Percentiles rank a stretch among this genome's conserved stretches.
These are phyloP conservation scores for Puccinia triticina DNA, from an alignment of 1,284 basidiomycete genomes.

Conservation along the genomic window DNA sequence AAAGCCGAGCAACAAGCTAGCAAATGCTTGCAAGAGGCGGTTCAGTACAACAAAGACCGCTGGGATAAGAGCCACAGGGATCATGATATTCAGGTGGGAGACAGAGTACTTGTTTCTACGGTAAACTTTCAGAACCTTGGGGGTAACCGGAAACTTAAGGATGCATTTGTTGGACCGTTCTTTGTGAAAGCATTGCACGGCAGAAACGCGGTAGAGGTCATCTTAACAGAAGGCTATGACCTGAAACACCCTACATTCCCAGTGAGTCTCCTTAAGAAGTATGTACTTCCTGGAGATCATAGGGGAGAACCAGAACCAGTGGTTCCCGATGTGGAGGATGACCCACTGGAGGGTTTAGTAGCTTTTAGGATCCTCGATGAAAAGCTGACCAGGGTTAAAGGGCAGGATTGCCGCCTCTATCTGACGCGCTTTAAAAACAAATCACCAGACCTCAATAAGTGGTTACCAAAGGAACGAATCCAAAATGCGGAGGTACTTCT, in stretches of 20 bases:
- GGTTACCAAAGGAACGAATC: neutral
- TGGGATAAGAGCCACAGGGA: too few relatives aligned
- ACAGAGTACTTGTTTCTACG: neutral
- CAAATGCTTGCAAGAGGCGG: neutral
- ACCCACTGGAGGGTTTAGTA: too few relatives aligned
- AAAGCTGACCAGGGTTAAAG: too few relatives aligned
- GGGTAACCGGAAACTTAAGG: neutral
- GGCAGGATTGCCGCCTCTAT: neutral
- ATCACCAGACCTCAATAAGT: neutral
- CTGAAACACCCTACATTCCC: too few relatives aligned
- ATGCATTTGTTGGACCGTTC: too few relatives aligned
- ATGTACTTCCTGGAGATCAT: neutral
- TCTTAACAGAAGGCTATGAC: too few relatives aligned
- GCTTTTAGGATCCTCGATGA: too few relatives aligned
- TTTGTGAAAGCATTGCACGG: too few relatives aligned
- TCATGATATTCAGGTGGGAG: neutral
- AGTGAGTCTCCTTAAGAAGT: too few relatives aligned
- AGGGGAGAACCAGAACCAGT: neutral
- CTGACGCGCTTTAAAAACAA: neutral
- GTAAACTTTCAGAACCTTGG: slow-evolving; percentile 8
- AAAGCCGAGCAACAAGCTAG: neutral
- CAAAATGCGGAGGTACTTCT: neutral
- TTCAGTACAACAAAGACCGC: slow-evolving; percentile 14
- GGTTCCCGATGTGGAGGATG: too few relatives aligned
- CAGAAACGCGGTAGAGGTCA: too few relatives aligned